Evolutionary conservation across 2,329 filamentous ascomycete genomes (phyloP).

Genomic region (Rhynchosporium graminicola): DNA sequence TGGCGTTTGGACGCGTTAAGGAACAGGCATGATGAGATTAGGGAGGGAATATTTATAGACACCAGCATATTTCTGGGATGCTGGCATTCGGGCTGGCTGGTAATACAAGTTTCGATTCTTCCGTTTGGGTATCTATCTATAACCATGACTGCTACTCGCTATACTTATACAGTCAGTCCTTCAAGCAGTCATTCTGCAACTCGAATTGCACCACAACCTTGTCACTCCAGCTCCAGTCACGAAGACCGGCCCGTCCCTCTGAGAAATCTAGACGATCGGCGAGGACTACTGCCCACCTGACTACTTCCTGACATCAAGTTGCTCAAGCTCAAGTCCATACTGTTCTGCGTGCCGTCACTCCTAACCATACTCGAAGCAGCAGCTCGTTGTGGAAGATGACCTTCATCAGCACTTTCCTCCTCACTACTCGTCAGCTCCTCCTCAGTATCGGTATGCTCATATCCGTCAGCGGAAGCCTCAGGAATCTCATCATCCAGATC

Average conservation of each 20-base stretch:
- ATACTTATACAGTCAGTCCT: background rate
- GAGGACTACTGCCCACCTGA: conserved; percentile 37
- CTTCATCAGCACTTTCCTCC: conserved; percentile 45
- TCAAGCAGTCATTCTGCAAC: background rate
- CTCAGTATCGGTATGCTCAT: conserved; percentile 79
- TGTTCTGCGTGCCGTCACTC: conserved; percentile 41
- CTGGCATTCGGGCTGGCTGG: conserved; percentile 11
- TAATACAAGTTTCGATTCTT: conserved; percentile 12
- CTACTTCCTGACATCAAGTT: conserved; percentile 37
- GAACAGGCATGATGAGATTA: background rate
- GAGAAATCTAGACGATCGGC: conserved; percentile 16
- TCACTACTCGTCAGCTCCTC: conserved; percentile 58
- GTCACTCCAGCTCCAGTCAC: background rate
- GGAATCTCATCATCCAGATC: conserved; percentile 73
- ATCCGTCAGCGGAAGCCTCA: conserved; percentile 58
- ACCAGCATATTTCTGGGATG: background rate
- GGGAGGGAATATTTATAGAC: background rate
- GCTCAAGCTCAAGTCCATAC: conserved; percentile 37
- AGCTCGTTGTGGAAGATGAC: conserved; percentile 31
- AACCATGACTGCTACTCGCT: background rate
- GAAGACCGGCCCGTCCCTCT: conserved; percentile 10
- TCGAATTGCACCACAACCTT: background rate
- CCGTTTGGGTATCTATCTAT: conserved; percentile 2
- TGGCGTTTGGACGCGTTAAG: conserved; percentile 9
- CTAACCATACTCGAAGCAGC: conserved; percentile 37